Evolutionary conservation across 352 stramenopile genomes (phyloP), one percentile per base, ranked within the genome.

Genomic region (Chrysophaeum taylorii): DNA sequence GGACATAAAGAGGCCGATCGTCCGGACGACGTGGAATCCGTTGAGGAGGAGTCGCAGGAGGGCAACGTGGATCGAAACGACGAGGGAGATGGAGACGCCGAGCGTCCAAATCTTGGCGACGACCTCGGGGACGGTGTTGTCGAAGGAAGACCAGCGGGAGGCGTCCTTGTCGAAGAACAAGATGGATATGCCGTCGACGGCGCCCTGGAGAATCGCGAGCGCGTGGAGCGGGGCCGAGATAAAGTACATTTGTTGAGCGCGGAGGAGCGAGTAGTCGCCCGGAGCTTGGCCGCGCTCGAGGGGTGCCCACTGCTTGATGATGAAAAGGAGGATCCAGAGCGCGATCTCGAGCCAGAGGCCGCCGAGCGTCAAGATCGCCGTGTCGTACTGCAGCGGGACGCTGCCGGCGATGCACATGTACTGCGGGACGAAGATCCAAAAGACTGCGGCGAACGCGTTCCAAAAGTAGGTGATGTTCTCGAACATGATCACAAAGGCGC

Each of bases 381-480:
- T 9, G 53, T 64, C 53, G 29, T 31, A 64, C 12, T 25, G 37
- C 15, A 5, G 23, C 27, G 53, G 29, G 29, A 41, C 25, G 7
- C 29, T 16, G 4, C 12, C 4, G 7, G 53, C 53, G 7, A 64
- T 25, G 29, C 29, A 42, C 53, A 64, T 64, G 53, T 42, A 37
- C 27, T 23, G 23, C 7, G 53, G 53, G 15, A 64, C 33, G 7
- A 33, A 25, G 29, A 64, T 7, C 53, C 53, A 64, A 33, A 31
- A 64, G 29, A 42, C 37, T 25, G 53, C 53, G 7, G 15, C 21
- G 9, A 18, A 23, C 29, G 53, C 27, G 7, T 25, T 42, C 27
- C 15, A 64, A 33, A 64, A 64, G 53, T 64, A 64, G 7, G 53
- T 64, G 5, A 64, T 38, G 53, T 64, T 64, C 53, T 64, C 53